These are phyloP conservation scores for Talaromyces albobiverticillius DNA, from an alignment of 2,329 filamentous ascomycete genomes.

Conservation along the genomic window DNA sequence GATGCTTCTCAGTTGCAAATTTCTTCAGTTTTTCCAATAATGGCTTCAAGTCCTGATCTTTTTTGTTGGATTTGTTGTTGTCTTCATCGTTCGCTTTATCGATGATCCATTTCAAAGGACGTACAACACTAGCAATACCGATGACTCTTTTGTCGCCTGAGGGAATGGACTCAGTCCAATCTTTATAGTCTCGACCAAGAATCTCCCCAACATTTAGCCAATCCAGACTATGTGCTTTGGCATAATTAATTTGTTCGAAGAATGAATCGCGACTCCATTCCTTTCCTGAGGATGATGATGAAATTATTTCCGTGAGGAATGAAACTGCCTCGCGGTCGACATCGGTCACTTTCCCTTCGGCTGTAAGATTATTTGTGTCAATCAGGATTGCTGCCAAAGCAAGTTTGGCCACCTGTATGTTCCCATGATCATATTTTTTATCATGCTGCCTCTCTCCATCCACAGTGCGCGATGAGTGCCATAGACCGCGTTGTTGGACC, in stretches of 20 bases:
- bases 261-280: slow-evolving; percentile 49
- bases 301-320: slow-evolving; percentile 54
- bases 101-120: slow-evolving; percentile 53
- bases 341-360: slow-evolving; percentile 45
- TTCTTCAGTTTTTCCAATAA: slow-evolving; percentile 42
- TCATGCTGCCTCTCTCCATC: neutral
- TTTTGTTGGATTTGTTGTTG: neutral
- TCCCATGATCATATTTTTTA: slow-evolving; percentile 35
- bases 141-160: slow-evolving; percentile 34
- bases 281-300: slow-evolving; percentile 9
- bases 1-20: slow-evolving; percentile 45
- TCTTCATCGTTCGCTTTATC: slow-evolving; percentile 41
- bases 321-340: slow-evolving; percentile 47
- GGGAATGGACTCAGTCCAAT: slow-evolving; percentile 49
- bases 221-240: slow-evolving; percentile 56
- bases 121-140: slow-evolving; percentile 60
- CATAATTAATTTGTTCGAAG: slow-evolving; percentile 50
- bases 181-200: slow-evolving; percentile 62
- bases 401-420: slow-evolving; percentile 35
- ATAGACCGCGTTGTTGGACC: slow-evolving; percentile 45
- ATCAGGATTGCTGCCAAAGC: slow-evolving; percentile 43
- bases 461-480: slow-evolving; percentile 21
- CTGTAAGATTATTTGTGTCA: slow-evolving; percentile 45
- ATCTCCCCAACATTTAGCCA: slow-evolving; percentile 54
- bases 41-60: slow-evolving; percentile 18